Evolutionary conservation across 1,284 basidiomycete species (phyloP).

Genomic region (Peniophora sp.): DNA sequence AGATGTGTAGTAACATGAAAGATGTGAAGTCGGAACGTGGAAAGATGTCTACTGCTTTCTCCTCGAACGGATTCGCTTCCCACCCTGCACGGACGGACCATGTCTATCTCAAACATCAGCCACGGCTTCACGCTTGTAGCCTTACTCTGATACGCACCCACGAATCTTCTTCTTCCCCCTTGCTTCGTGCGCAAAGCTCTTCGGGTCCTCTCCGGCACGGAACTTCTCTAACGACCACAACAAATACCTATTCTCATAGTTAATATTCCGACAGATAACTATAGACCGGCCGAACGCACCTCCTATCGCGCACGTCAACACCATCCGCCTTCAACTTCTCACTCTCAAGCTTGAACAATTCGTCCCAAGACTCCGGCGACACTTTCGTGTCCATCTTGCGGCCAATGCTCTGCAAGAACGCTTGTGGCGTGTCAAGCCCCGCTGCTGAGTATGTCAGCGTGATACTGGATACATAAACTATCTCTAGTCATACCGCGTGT

Average conservation of each 20-base stretch:
- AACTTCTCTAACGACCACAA: constrained; percentile 81
- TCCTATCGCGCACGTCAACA: constrained; percentile 56
- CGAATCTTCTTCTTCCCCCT: constrained; percentile 67
- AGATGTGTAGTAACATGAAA: too few relatives aligned
- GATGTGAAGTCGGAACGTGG: too few relatives aligned
- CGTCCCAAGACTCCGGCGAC: constrained; percentile 52
- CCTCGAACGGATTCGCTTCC: constrained; percentile 65
- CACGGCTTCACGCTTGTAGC: constrained; percentile 6
- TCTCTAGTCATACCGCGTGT: too few relatives aligned
- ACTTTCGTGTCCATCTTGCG: constrained; percentile 57
- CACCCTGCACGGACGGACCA: constrained; percentile 66
- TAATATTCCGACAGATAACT: not conserved
- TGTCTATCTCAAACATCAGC: constrained; percentile 25
- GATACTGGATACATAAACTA: too few relatives aligned
- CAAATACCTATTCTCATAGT: constrained; percentile 47
- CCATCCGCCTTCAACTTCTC: constrained; percentile 56
- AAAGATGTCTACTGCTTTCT: constrained; percentile 21
- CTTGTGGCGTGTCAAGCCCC: constrained; percentile 30
- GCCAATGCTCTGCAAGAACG: constrained; percentile 71
- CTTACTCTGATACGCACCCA: constrained; percentile 45
- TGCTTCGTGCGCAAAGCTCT: constrained; percentile 55
- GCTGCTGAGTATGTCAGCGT: too few relatives aligned
- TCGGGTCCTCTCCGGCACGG: constrained; percentile 45
- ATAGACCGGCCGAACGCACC: constrained; percentile 29
- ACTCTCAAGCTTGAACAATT: constrained; percentile 58